phyloP scores from a whole-genome alignment of 352 stramenopile species.

The Phytophthora pistaciae region DNA sequence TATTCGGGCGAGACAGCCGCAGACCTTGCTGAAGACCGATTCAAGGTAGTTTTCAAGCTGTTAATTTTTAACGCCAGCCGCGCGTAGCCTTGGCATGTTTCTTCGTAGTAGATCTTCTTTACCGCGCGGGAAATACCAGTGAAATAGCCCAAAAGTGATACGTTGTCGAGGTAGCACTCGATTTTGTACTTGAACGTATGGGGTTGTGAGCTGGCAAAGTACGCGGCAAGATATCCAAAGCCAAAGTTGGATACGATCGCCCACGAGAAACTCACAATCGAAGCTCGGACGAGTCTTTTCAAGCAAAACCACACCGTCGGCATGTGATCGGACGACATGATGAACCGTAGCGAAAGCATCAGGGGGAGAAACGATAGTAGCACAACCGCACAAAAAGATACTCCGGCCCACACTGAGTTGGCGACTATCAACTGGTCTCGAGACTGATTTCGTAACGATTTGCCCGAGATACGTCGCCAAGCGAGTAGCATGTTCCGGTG shows the following conservation, averaged over 20 bases:
- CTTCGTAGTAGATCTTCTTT: conserved; percentile 5
- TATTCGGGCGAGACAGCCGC: neutral
- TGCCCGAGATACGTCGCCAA: neutral
- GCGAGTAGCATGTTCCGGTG: neutral
- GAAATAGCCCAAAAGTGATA: conserved; percentile 4
- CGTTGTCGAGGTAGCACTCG: conserved; percentile 1
- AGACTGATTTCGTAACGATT: neutral
- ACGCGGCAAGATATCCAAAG: neutral
- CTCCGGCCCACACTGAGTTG: conserved; percentile 1
- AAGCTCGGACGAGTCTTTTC: neutral
- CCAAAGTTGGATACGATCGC: neutral
- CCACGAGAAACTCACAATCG: neutral
- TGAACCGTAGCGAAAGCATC: conserved; percentile 1
- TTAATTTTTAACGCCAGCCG: neutral
- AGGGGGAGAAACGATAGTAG: neutral
- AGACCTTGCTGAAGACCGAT: neutral
- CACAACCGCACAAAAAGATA: neutral
- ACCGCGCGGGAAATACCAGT: neutral
- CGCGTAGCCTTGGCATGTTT: neutral
- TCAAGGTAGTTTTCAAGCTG: neutral
- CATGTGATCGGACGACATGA: neutral
- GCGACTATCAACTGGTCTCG: neutral
- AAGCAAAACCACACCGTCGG: neutral
- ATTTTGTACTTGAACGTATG: conserved; percentile 3
- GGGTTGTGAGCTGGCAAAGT: neutral